Conservation (phyloP, 2,329 filamentous ascomycete genomes). For the Tolypocladium amazonense region DNA sequence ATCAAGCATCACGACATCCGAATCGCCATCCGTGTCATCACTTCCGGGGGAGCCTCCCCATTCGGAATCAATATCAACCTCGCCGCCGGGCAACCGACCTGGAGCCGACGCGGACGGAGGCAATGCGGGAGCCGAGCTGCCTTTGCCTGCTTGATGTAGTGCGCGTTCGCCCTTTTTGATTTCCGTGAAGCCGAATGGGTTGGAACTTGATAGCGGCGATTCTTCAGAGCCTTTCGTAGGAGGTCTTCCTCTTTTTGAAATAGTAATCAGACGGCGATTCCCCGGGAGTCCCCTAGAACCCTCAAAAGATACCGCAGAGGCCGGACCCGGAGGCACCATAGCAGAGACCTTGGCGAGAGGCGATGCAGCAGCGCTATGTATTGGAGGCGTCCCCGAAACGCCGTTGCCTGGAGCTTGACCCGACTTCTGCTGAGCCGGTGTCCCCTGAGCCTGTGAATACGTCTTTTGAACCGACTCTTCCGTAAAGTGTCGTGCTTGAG, state of each 20-base stretch:
- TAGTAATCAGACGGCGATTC: background rate
- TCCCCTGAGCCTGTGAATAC: slow-evolving; percentile 1
- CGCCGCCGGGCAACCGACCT: background rate
- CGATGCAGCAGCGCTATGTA: background rate
- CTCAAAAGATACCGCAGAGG: background rate
- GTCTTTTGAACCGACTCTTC: slow-evolving; percentile 8
- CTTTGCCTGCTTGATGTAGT: background rate
- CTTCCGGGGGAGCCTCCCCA: background rate
- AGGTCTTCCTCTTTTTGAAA: background rate
- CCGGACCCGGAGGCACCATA: background rate
- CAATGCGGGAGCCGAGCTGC: background rate
- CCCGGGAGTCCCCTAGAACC: background rate
- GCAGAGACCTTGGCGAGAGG: background rate
- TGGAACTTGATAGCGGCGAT: background rate
- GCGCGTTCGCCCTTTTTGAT: background rate
- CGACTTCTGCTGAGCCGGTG: background rate
- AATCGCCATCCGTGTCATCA: background rate
- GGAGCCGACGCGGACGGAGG: background rate
- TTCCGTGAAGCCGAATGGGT: background rate
- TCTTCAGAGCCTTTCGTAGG: background rate
- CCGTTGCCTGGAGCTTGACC: background rate
- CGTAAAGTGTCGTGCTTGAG: slow-evolving; percentile 8
- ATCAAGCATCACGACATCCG: background rate
- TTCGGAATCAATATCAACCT: background rate
- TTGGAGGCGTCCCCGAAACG: background rate